These are phyloP conservation scores for Boehmeria nivea DNA, from an alignment of 306 rosid genomes.

Conservation along the genomic window DNA sequence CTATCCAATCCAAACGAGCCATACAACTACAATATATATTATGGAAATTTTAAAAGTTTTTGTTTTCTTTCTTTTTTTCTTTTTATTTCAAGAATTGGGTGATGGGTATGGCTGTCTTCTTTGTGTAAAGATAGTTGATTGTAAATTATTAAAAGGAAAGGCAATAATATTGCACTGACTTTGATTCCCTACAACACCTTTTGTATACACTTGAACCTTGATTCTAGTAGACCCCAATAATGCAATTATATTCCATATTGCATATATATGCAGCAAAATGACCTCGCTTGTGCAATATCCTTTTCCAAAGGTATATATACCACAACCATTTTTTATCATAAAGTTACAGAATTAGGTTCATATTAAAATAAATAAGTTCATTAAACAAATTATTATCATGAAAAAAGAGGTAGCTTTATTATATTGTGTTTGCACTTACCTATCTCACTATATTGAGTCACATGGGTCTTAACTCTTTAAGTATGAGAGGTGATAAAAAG, in stretches of 20 bases:
- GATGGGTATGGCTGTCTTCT: constrained; percentile 16
- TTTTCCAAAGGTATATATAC: no score
- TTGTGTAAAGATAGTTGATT: neutral
- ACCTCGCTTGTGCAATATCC: constrained; percentile 6
- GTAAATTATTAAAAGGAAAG: neutral
- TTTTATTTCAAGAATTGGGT: no score
- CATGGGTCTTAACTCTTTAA: neutral
- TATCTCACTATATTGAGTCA: constrained; percentile 3
- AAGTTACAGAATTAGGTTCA: no score
- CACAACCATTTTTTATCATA: no score
- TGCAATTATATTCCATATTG: neutral
- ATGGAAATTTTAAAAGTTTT: no score
- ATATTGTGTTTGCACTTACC: neutral
- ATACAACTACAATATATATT: no score
- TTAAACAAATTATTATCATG: constrained; percentile 5
- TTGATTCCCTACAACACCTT: constrained; percentile 5
- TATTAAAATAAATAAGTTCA: neutral
- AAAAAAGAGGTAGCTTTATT: neutral
- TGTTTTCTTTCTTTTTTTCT: no score
- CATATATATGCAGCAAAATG: constrained; percentile 19
- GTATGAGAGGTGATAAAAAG: neutral
- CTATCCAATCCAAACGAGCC: no score
- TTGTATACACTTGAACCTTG: constrained; percentile 9
- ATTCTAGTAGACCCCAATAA: constrained; percentile 23
- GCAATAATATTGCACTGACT: neutral